Evolutionary conservation across 331 rosid genomes (phyloP), one percentile per base, ranked within the genome.

Genomic region (Acacia pycnantha): DNA sequence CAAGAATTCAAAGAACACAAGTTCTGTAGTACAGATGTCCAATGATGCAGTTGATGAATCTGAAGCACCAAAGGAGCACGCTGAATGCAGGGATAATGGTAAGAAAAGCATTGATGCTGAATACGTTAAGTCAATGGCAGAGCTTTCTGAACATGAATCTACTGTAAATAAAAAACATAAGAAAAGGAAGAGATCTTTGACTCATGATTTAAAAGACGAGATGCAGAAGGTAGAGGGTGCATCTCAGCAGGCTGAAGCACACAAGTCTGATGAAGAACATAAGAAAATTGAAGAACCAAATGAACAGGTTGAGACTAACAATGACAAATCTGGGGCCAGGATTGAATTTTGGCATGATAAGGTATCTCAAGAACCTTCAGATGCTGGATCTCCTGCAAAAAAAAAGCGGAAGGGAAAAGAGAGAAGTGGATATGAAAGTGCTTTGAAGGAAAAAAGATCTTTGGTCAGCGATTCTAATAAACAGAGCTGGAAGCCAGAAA

Each of bases 131-230:
- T 77, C 86, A 29, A 51, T 62, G 48, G 80, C 70, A 65, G 89
- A 84, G 76, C 90, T 87, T 82, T 82, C 87, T 26, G 84, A 71
- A 73, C 75, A 83, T 64, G 76, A 13, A 80, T 62, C 76, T 77
- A 54, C 84, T 74, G 54, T 31, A 33, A 82, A 64, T 65, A 84
- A 82, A 85, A 91, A 85, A 75, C 82, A 6, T 44, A 77, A 35
- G 86, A 78, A 61, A 58, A 81, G 74, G 67, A 79, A 77, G 65
- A 70, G 80, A 68, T 53, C 84, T 80, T 74, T 67, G 81, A 31
- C 64, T 50, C 66, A 12, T 80, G 87, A 78, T 84, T 76, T 81
- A 79, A 65, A 69, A 46, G 85, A 79, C 41, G 81, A n/a, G 53
- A 54, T 66, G 40, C 85, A 69, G 71, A 83, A 81, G 77, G 73